Conservation (phyloP, 495 filamentous ascomycete genomes). For the Xylaria nigripes region DNA sequence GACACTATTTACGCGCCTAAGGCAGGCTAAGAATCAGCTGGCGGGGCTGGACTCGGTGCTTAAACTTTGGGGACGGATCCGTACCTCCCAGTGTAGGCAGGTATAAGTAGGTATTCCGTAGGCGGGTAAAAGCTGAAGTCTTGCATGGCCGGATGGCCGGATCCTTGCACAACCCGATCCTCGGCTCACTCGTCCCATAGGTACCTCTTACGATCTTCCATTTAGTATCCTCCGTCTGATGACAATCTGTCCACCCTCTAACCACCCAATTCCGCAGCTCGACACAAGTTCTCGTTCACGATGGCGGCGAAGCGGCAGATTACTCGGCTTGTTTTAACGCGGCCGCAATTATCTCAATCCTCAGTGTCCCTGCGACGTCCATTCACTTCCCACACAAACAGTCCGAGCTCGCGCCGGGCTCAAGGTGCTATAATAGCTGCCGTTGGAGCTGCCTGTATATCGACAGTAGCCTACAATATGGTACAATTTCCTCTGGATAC, state of each 20-base stretch:
- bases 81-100: too few relatives aligned
- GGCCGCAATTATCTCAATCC: slow-evolving; percentile 15
- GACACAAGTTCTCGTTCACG: not conserved
- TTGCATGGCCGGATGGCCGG: not conserved
- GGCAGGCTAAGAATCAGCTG: too few relatives aligned
- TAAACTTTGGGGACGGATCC: too few relatives aligned
- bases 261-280: not conserved
- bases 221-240: too few relatives aligned
- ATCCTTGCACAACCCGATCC: not conserved
- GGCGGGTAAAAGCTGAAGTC: too few relatives aligned
- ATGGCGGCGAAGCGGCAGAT: slow-evolving; percentile 24
- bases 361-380: slow-evolving; percentile 15
- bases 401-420: slow-evolving; percentile 15
- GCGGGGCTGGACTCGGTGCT: too few relatives aligned
- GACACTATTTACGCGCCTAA: too few relatives aligned
- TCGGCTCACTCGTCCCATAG: not conserved
- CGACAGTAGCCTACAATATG: slow-evolving; percentile 20
- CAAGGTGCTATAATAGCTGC: slow-evolving; percentile 12
- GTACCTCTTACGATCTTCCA: not conserved
- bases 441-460: slow-evolving; percentile 16
- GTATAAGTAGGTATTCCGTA: too few relatives aligned
- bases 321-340: slow-evolving; percentile 16
- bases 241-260: not conserved
- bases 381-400: slow-evolving; percentile 15
- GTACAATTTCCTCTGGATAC: slow-evolving; percentile 11